These are phyloP conservation scores for Rhizophagus clarus DNA, from an alignment of 192 early-diverging fungal genomes.

Conservation along the genomic window DNA sequence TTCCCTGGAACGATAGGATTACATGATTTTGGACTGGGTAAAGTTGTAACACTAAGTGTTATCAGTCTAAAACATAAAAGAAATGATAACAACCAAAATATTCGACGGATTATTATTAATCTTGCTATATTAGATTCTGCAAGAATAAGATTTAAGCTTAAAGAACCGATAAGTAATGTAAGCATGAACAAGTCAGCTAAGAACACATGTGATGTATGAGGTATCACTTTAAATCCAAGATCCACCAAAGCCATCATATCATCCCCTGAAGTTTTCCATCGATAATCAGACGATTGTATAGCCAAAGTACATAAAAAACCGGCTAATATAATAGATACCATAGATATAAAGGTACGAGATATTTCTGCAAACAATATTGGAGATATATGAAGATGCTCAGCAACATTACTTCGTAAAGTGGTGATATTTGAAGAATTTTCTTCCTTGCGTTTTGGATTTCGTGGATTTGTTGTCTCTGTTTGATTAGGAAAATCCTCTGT, in stretches of 20 bases:
- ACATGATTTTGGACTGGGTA: constrained; percentile 46
- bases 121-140: constrained; percentile 37
- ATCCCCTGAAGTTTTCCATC: constrained; percentile 37
- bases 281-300: constrained; percentile 46
- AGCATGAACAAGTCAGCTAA: constrained; percentile 43
- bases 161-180: constrained; percentile 40
- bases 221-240: constrained; percentile 42
- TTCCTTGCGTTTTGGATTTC: not conserved
- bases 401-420: not conserved
- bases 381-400: constrained; percentile 15
- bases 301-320: constrained; percentile 42
- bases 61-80: constrained; percentile 37
- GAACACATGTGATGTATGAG: constrained; percentile 29
- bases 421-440: not conserved
- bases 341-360: constrained; percentile 25
- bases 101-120: constrained; percentile 39
- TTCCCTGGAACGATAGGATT: constrained; percentile 24
- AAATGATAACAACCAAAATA: constrained; percentile 39
- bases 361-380: constrained; percentile 30
- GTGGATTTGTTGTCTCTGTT: not conserved
- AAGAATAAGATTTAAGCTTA: constrained; percentile 36
- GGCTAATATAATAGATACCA: constrained; percentile 36
- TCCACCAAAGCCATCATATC: constrained; percentile 36
- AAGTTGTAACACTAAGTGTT: constrained; percentile 41
- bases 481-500: not conserved